These are phyloP conservation scores for Anthracocystis walkeri DNA, from an alignment of 1,284 basidiomycete genomes.

Conservation along the genomic window DNA sequence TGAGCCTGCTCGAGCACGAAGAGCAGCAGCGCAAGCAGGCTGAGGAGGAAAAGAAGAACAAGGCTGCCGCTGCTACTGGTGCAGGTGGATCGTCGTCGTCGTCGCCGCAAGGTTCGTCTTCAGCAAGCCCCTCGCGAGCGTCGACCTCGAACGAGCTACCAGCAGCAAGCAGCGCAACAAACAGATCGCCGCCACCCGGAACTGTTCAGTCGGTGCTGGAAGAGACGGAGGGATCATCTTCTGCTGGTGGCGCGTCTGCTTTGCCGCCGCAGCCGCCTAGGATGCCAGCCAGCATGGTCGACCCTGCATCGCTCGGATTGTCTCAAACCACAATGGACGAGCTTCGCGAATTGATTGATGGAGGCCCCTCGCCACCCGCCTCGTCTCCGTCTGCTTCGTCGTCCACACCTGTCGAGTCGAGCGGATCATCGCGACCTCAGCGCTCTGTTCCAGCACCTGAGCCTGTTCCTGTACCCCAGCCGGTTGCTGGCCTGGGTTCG, in stretches of 20 bases:
- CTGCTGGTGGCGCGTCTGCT: background rate
- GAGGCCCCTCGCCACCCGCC: conserved; percentile 29
- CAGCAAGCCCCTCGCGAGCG: conserved; percentile 16
- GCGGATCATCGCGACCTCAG: conserved; percentile 5
- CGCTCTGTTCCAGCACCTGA: conserved; percentile 29
- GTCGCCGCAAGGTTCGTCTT: background rate
- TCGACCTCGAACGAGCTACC: conserved; percentile 15
- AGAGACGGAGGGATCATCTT: conserved; percentile 19
- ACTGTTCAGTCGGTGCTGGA: conserved; percentile 37
- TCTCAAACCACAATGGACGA: conserved; percentile 57
- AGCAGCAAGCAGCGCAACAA: conserved; percentile 8
- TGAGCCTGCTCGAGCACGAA: conserved; percentile 89
- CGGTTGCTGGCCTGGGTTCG: conserved; percentile 35
- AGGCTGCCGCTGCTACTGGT: conserved; percentile 7
- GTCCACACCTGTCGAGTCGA: background rate
- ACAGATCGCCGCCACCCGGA: background rate
- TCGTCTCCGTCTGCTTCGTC: conserved; percentile 23
- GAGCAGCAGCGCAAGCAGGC: conserved; percentile 71
- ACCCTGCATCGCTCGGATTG: conserved; percentile 45
- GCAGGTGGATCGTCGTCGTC: conserved; percentile 2
- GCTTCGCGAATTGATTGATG: conserved; percentile 59
- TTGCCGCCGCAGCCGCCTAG: background rate
- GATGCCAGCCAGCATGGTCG: conserved; percentile 15
- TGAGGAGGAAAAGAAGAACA: conserved; percentile 60
- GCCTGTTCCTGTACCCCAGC: conserved; percentile 44